A percentile compares a stretch with the other conserved stretches of the same genome.
Conservation (phyloP, 805 yeast species). For the Diddensiella caesifluorescens region DNA sequence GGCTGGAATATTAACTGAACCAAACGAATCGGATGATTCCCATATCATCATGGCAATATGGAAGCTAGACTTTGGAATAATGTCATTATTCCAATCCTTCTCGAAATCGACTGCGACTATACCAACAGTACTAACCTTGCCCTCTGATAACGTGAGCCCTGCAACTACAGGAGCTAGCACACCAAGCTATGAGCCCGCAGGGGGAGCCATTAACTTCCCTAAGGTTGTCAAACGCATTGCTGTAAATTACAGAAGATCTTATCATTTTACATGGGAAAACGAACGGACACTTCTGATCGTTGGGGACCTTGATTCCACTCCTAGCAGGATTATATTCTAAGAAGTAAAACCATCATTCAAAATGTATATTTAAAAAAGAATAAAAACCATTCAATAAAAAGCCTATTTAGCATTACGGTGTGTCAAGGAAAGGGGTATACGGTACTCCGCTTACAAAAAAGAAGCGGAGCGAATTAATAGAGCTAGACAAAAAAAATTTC, state of each 20-base stretch:
- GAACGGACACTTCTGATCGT: conserved; percentile 1
- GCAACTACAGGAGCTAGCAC: not conserved
- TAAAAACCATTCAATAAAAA: conserved; percentile 1
- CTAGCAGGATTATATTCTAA: not conserved
- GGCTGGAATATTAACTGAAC: conserved; percentile 12
- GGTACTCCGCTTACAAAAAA: too few relatives aligned
- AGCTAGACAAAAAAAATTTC: conserved; percentile 1
- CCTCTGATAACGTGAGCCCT: not conserved
- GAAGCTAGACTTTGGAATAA: conserved; percentile 16
- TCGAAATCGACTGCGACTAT: not conserved
- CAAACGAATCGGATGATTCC: not conserved
- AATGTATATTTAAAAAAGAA: not conserved
- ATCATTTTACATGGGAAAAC: conserved; percentile 2
- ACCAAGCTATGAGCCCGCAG: not conserved
- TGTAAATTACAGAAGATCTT: not conserved
- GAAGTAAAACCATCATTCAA: not conserved
- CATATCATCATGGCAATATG: conserved; percentile 7
- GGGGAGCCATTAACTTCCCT: conserved; percentile 1
- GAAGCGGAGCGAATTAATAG: not conserved
- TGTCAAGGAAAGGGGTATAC: not conserved
- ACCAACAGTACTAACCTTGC: not conserved
- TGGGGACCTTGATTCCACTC: not conserved
- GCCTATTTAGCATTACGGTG: not conserved
- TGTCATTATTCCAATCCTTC: conserved; percentile 14
- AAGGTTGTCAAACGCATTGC: not conserved